Percentiles rank a stretch among this genome's conserved stretches.
Conservation (phyloP, 805 yeast species). For the Saccharomycopsis olivae region DNA sequence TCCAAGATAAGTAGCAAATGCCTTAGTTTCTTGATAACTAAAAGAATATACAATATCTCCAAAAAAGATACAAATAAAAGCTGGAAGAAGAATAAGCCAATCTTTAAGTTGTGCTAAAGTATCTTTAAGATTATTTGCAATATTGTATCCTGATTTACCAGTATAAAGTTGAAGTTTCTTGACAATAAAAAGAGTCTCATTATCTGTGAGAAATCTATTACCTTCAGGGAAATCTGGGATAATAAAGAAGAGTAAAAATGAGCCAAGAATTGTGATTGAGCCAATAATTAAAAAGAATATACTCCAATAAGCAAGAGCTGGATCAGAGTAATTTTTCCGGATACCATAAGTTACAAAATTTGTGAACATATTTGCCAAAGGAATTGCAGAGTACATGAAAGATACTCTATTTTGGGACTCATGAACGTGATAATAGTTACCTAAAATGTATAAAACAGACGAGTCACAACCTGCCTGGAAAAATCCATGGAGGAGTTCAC, state of each 20-base stretch:
- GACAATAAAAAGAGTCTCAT: constrained; percentile 43
- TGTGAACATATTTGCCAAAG: constrained; percentile 4
- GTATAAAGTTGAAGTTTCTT: constrained; percentile 47
- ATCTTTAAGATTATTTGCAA: constrained; percentile 1
- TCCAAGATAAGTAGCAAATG: background rate
- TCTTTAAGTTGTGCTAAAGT: background rate
- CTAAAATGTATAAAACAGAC: constrained; percentile 33
- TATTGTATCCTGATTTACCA: constrained; percentile 31
- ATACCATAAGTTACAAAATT: constrained; percentile 16
- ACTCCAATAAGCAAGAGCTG: constrained; percentile 33
- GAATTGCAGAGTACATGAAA: constrained; percentile 20
- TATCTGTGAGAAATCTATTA: constrained; percentile 39
- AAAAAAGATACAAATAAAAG: background rate
- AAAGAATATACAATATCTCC: constrained; percentile 1
- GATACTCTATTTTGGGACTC: constrained; percentile 32
- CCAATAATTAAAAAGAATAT: constrained; percentile 46
- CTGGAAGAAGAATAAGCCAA: constrained; percentile 5
- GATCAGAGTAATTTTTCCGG: constrained; percentile 23
- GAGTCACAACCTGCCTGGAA: constrained; percentile 37
- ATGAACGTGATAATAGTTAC: constrained; percentile 30
- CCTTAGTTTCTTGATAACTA: constrained; percentile 1
- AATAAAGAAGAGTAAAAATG: constrained; percentile 30
- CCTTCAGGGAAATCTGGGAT: constrained; percentile 68
- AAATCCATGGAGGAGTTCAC: constrained; percentile 34
- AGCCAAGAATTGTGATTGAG: constrained; percentile 25